These are phyloP conservation scores for Neocatenulostroma microsporum DNA, from an alignment of 2,329 filamentous ascomycete species.

Conservation along the genomic window DNA sequence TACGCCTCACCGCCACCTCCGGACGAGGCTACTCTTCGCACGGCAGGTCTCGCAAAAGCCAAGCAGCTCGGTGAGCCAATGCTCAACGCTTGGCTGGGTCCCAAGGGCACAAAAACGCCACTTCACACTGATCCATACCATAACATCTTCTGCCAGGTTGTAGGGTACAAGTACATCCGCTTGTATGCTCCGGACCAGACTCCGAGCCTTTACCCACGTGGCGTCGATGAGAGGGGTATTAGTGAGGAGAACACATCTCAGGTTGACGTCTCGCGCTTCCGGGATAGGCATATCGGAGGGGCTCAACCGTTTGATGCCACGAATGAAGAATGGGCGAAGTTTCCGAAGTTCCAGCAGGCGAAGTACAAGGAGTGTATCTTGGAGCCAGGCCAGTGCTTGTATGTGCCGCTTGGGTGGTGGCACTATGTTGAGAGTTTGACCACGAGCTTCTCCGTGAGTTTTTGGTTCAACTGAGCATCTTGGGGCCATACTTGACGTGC, in stretches of 20 bases:
- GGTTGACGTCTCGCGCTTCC: conserved; percentile 53
- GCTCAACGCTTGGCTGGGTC: conserved; percentile 90
- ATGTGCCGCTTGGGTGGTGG: conserved; percentile 95
- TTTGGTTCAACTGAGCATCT: conserved; percentile 85
- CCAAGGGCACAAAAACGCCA: conserved; percentile 78
- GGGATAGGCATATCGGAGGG: no score
- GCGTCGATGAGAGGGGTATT: conserved; percentile 57
- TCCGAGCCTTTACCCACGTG: conserved; percentile 52
- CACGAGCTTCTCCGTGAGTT: conserved; percentile 88
- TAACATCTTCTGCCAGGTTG: conserved; percentile 82
- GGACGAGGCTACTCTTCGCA: conserved; percentile 11
- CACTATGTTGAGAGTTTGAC: conserved; percentile 85
- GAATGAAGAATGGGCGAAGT: conserved; percentile 21
- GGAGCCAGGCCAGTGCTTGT: conserved; percentile 72
- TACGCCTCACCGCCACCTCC: conserved; percentile 60
- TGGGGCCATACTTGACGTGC: no score
- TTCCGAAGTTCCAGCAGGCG: conserved; percentile 51
- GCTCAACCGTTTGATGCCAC: conserved; percentile 4
- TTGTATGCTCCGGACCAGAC: conserved; percentile 66
- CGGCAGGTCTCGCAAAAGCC: conserved; percentile 14
- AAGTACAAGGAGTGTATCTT: conserved; percentile 71
- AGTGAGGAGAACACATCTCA: conserved; percentile 88
- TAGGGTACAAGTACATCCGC: conserved; percentile 85
- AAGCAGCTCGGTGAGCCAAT: conserved; percentile 48
- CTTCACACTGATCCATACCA: conserved; percentile 92